phyloP scores from a whole-genome alignment of 2,329 filamentous ascomycete species.

The Aspergillus hiratsukae region DNA sequence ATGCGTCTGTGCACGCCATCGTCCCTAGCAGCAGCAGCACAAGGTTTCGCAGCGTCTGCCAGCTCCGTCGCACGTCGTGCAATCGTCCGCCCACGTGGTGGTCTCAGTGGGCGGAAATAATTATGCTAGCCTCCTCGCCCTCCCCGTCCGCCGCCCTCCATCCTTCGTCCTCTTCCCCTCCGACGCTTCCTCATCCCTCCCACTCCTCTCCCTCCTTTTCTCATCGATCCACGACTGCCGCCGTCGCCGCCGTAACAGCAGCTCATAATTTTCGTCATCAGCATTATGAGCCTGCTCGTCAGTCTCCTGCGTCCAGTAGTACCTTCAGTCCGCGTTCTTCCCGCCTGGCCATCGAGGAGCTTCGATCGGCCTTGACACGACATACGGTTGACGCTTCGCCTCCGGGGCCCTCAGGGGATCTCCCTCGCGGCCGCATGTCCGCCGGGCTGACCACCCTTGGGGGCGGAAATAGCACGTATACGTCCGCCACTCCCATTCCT shows the following conservation, averaged over 20 bases:
- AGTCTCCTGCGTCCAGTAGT: slow-evolving; percentile 17
- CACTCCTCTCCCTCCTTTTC: slow-evolving; percentile 17
- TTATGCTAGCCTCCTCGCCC: slow-evolving; percentile 38
- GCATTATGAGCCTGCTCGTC: slow-evolving; percentile 29
- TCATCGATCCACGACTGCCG: slow-evolving; percentile 8
- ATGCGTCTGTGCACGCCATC: slow-evolving; percentile 28
- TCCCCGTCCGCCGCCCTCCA: slow-evolving; percentile 38
- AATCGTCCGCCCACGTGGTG: slow-evolving; percentile 37
- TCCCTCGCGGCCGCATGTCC: slow-evolving; percentile 31
- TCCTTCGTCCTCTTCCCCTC: slow-evolving; percentile 24
- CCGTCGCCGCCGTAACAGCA: slow-evolving; percentile 7
- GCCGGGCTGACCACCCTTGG: slow-evolving; percentile 30
- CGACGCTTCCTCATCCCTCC: slow-evolving; percentile 11
- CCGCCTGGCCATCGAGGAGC: slow-evolving; percentile 37
- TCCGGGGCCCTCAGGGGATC: slow-evolving; percentile 31
- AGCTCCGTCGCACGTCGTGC: slow-evolving; percentile 25
- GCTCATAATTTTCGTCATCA: slow-evolving; percentile 11
- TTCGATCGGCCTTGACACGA: slow-evolving; percentile 35
- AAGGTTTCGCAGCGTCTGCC: slow-evolving; percentile 28
- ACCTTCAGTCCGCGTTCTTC: slow-evolving; percentile 32
- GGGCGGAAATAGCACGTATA: slow-evolving; percentile 23
- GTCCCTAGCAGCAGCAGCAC: slow-evolving; percentile 15
- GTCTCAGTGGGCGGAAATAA: slow-evolving; percentile 29
- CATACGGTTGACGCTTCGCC: slow-evolving; percentile 35
- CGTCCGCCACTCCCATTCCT: slow-evolving; percentile 15